A percentile compares a stretch with the other conserved stretches of the same genome.
phyloP scores from a whole-genome alignment of 1,284 basidiomycete genomes.

The Trichosporon sp. region DNA sequence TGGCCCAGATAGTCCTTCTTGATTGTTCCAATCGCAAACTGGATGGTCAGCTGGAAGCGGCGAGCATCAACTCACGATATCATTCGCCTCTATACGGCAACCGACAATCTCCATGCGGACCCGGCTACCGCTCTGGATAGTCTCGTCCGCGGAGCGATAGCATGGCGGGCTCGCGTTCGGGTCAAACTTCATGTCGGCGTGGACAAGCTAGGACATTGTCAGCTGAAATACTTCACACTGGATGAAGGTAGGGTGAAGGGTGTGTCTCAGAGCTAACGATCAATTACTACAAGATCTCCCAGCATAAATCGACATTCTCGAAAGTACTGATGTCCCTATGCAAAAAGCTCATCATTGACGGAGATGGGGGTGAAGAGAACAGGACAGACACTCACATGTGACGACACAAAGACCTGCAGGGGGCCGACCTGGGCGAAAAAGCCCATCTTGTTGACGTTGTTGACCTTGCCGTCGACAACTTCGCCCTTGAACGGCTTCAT shows the following conservation, averaged over 20 bases:
- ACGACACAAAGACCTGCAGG: slow-evolving; percentile 83
- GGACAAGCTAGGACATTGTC: slow-evolving; percentile 63
- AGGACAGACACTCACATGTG: slow-evolving; percentile 62
- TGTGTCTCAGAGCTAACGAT: slow-evolving; percentile 38
- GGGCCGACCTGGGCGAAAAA: slow-evolving; percentile 89
- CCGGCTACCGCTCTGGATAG: slow-evolving; percentile 87
- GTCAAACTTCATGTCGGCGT: slow-evolving; percentile 86
- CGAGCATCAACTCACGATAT: no score
- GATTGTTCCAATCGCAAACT: slow-evolving; percentile 89
- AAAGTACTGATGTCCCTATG: slow-evolving; percentile 40
- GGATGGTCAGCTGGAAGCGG: no score
- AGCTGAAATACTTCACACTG: slow-evolving; percentile 7
- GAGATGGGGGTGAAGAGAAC: slow-evolving; percentile 2
- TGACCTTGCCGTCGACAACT: slow-evolving; percentile 93
- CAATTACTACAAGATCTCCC: slow-evolving; percentile 50
- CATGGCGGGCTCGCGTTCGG: slow-evolving; percentile 88
- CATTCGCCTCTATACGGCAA: slow-evolving; percentile 92
- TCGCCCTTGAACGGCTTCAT: slow-evolving; percentile 99
- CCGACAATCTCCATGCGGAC: slow-evolving; percentile 95
- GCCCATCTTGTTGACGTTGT: slow-evolving; percentile 78
- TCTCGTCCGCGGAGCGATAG: slow-evolving; percentile 82
- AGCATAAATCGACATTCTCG: slow-evolving; percentile 45
- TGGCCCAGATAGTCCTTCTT: slow-evolving; percentile 92
- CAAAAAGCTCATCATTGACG: slow-evolving; percentile 28
- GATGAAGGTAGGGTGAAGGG: slow-evolving; percentile 8